phyloP scores from a whole-genome alignment of 148 eudicot species.

The Persicaria maculosa region DNA sequence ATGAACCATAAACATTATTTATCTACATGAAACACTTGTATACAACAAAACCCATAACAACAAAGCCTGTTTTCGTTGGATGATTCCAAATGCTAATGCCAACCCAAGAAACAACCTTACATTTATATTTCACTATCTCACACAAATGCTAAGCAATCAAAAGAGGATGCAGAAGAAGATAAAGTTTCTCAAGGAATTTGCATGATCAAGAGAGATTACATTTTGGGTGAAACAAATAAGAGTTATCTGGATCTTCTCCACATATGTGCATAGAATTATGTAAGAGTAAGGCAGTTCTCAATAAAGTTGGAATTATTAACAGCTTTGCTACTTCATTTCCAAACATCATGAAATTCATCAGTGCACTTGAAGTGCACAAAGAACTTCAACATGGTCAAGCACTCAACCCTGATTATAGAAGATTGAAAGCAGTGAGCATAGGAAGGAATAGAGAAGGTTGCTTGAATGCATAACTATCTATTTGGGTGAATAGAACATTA shows the following conservation, averaged over 20 bases:
- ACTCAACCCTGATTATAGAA: neutral
- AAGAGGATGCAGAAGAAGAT: neutral
- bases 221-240: neutral
- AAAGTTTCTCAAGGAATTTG: neutral
- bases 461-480: neutral
- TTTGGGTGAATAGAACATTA: neutral
- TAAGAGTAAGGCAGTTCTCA: neutral
- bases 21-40: neutral
- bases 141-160: neutral
- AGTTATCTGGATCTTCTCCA: neutral
- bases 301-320: neutral
- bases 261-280: neutral
- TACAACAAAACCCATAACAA: slow-evolving; percentile 1
- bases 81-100: neutral
- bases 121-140: neutral
- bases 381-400: neutral
- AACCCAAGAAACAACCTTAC: neutral
- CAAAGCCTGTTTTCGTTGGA: neutral
- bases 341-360: neutral
- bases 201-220: neutral
- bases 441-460: neutral
- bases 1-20: neutral
- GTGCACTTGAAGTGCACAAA: slow-evolving; percentile 3
- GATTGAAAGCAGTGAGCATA: neutral
- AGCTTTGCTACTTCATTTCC: slow-evolving; percentile 1